Evolutionary conservation across 1,284 basidiomycete species (phyloP).

Genomic region (Somion occarium): DNA sequence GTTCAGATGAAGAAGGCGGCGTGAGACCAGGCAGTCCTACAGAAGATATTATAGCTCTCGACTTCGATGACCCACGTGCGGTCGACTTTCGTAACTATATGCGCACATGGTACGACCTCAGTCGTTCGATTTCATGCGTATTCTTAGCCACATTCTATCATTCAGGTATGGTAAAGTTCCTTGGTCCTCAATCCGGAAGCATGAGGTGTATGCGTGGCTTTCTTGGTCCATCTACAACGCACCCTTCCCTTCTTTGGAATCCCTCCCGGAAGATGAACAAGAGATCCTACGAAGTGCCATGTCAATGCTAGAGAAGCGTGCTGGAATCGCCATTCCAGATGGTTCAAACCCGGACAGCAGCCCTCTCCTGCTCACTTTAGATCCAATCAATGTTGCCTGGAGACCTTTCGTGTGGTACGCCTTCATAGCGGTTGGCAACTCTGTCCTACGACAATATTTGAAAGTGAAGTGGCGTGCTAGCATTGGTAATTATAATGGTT

Average conservation of each 20-base stretch:
- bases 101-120: conserved; percentile 46
- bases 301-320: conserved; percentile 65
- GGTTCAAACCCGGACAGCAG: conserved; percentile 53
- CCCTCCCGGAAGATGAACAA: conserved; percentile 41
- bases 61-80: conserved; percentile 64
- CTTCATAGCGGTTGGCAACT: conserved; percentile 53
- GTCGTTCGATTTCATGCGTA: not conserved
- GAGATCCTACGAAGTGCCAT: conserved; percentile 55
- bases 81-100: conserved; percentile 71
- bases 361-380: conserved; percentile 75
- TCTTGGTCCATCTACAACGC: conserved; percentile 82
- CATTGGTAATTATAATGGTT: conserved; percentile 46
- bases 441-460: conserved; percentile 40
- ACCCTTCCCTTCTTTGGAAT: conserved; percentile 47
- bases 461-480: conserved; percentile 42
- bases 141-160: conserved; percentile 16
- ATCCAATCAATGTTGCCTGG: conserved; percentile 64
- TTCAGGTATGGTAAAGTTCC: conserved; percentile 67
- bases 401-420: conserved; percentile 75
- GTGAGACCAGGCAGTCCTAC: conserved; percentile 54
- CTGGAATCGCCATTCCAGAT: conserved; percentile 61
- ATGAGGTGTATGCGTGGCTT: conserved; percentile 74
- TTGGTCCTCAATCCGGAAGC: conserved; percentile 66
- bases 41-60: conserved; percentile 53
- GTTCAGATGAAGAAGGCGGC: conserved; percentile 47